These are phyloP conservation scores for Candida caryicola DNA, from an alignment of 805 yeast species.

Conservation along the genomic window DNA sequence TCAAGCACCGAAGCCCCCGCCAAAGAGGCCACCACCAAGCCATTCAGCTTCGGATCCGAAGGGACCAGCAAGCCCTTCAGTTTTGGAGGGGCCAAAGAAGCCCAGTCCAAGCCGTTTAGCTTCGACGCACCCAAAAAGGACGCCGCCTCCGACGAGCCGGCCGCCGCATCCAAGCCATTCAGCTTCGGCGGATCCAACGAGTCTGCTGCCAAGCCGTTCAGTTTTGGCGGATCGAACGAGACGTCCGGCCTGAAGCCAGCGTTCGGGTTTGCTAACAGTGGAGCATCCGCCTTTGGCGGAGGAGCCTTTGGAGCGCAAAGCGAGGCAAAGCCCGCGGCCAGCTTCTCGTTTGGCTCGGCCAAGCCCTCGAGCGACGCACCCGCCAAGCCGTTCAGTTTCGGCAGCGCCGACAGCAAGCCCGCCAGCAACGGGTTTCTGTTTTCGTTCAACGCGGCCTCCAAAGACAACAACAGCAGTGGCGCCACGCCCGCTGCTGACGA, in stretches of 20 bases:
- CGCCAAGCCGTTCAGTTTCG: neutral
- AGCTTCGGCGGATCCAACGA: neutral
- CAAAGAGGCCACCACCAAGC: neutral
- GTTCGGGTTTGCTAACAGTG: neutral
- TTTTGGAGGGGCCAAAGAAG: constrained; percentile 1
- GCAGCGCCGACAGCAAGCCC: neutral
- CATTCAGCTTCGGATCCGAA: constrained; percentile 3
- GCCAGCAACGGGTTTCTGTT: constrained; percentile 3
- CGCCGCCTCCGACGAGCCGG: too few relatives aligned
- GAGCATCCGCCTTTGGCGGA: neutral
- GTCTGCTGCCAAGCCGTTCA: constrained; percentile 9
- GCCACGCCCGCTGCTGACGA: constrained; percentile 19
- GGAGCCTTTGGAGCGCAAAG: neutral
- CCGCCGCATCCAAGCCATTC: neutral
- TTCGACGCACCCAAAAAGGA: neutral
- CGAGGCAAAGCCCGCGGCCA: neutral
- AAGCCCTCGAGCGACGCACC: neutral
- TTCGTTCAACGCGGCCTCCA: constrained; percentile 5
- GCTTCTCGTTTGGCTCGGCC: neutral
- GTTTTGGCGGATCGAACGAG: constrained; percentile 10
- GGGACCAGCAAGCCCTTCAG: constrained; percentile 6
- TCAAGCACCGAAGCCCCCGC: too few relatives aligned
- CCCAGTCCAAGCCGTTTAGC: neutral
- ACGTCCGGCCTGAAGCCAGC: neutral
- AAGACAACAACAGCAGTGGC: constrained; percentile 2